phyloP scores from a whole-genome alignment of 129 eudicot genomes.

The Solidago caesia region DNA sequence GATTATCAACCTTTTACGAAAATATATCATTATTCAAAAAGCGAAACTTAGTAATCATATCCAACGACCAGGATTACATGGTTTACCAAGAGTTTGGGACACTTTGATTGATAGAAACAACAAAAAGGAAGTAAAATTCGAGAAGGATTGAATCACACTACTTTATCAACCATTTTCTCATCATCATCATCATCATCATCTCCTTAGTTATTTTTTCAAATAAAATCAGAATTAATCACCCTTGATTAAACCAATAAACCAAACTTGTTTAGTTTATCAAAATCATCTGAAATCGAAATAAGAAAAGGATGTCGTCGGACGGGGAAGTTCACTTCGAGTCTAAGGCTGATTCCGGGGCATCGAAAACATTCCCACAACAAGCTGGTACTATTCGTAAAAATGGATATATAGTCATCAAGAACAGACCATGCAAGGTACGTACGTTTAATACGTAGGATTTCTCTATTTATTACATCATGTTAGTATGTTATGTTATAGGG shows the following conservation, averaged over 20 bases:
- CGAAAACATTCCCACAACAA: constrained; percentile 58
- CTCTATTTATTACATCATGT: no score
- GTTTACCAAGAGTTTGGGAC: not conserved
- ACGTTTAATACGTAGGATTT: not conserved
- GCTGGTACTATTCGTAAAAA: constrained; percentile 58
- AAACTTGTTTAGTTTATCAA: not conserved
- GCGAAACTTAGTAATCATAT: no score
- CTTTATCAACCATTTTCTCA: not conserved
- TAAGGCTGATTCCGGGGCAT: constrained; percentile 58
- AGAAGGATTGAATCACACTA: constrained; percentile 1
- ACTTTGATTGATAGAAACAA: not conserved
- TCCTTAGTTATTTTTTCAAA: no score
- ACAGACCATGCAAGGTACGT: constrained; percentile 47
- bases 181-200: not conserved
- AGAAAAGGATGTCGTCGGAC: constrained; percentile 36
- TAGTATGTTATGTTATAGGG: no score
- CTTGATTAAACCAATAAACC: no score
- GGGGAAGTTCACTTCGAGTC: constrained; percentile 56
- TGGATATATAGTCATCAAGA: constrained; percentile 54
- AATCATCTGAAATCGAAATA: not conserved
- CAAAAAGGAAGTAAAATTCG: not conserved
- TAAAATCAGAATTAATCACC: not conserved
- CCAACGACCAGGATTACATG: not conserved
- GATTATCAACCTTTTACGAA: no score
- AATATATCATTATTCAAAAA: no score